Evolutionary conservation across 2,329 filamentous ascomycete genomes (phyloP).

Genomic region (Pyrenochaeta sp.): DNA sequence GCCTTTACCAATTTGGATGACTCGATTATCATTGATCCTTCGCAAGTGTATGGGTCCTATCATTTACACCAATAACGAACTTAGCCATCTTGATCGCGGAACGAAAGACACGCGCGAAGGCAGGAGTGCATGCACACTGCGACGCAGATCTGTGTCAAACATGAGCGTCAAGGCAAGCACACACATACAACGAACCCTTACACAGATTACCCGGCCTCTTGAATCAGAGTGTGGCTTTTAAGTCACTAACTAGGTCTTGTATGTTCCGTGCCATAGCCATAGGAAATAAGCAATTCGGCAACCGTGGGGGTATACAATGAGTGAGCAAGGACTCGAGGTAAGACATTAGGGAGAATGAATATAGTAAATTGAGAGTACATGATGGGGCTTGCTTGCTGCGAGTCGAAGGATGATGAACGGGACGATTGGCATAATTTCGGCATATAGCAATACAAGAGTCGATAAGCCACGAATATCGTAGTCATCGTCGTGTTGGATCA

Average conservation of each 20-base stretch:
- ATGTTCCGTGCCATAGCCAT: background rate
- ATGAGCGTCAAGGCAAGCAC: background rate
- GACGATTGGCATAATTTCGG: background rate
- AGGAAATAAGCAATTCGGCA: background rate
- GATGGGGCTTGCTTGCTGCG: background rate
- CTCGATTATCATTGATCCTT: conserved; percentile 39
- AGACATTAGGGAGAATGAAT: too few species aligned
- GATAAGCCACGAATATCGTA: background rate
- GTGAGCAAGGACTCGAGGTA: background rate
- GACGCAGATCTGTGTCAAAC: background rate
- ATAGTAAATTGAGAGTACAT: background rate
- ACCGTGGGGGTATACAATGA: background rate
- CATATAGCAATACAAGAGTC: background rate
- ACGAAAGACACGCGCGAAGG: background rate
- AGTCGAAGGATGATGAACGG: background rate
- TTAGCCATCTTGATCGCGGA: background rate
- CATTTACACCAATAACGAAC: background rate
- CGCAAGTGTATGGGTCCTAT: conserved; percentile 11
- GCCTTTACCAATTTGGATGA: conserved; percentile 44
- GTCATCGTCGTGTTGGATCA: background rate
- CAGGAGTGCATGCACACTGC: background rate
- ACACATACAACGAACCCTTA: background rate
- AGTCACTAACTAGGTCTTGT: background rate
- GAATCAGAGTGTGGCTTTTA: background rate
- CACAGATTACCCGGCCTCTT: background rate